Conservation (phyloP, 176 grass and related monocot species). For the Oryza officinalis region DNA sequence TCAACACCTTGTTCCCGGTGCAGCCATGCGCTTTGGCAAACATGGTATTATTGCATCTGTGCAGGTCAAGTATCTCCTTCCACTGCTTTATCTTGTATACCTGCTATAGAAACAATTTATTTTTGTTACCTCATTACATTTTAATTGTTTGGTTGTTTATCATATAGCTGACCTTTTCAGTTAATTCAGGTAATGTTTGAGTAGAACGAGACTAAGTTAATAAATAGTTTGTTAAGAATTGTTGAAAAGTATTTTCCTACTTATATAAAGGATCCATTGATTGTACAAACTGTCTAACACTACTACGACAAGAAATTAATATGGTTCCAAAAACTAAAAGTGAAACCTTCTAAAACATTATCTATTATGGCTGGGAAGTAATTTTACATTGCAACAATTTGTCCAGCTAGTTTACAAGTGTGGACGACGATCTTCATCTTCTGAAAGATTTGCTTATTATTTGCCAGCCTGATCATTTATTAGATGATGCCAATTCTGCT, state of each 20-base stretch:
- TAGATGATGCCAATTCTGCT: slow-evolving; percentile 64
- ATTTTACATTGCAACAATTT: not conserved
- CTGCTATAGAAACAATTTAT: not conserved
- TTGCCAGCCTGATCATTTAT: slow-evolving; percentile 81
- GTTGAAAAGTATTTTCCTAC: not conserved
- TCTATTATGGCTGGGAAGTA: not conserved
- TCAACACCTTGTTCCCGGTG: slow-evolving; percentile 71
- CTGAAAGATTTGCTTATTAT: slow-evolving; percentile 9
- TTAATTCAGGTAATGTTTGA: not conserved
- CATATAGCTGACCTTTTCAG: not conserved
- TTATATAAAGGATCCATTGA: not conserved
- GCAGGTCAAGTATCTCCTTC: slow-evolving; percentile 52
- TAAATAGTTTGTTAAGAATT: not conserved
- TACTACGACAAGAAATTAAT: too few species aligned
- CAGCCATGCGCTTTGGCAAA: slow-evolving; percentile 68
- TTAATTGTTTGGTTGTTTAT: not conserved
- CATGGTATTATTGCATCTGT: slow-evolving; percentile 77
- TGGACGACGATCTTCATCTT: not conserved
- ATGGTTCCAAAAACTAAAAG: not conserved
- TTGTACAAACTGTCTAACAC: too few species aligned
- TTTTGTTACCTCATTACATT: not conserved
- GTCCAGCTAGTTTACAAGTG: not conserved
- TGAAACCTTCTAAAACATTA: not conserved
- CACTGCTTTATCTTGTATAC: slow-evolving; percentile 7
- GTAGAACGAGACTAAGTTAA: not conserved